Evolutionary conservation across 1,139 yeast genomes (phyloP).

Genomic region (Pichia sp.): DNA sequence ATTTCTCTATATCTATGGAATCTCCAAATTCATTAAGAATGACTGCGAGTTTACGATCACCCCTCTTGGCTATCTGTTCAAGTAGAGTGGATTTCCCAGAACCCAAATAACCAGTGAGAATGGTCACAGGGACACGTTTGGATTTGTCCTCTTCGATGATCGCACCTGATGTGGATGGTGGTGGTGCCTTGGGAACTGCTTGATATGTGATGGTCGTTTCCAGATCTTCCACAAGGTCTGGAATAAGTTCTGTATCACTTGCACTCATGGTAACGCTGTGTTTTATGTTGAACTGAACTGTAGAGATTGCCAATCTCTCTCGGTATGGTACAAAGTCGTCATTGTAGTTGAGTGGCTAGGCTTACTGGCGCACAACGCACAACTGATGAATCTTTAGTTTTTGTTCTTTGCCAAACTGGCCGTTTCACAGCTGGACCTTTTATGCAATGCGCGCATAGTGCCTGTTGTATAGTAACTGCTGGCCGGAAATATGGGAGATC

Average conservation of each 20-base stretch:
- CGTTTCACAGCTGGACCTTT: too few species aligned
- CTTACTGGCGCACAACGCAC: too few species aligned
- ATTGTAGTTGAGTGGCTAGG: too few species aligned
- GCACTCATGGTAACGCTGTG: too few species aligned
- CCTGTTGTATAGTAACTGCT: too few species aligned
- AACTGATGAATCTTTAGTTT: too few species aligned
- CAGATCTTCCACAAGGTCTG: conserved; percentile 42
- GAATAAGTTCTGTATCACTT: conserved; percentile 38
- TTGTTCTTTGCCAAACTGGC: too few species aligned
- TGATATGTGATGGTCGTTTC: conserved; percentile 25
- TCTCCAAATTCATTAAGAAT: conserved; percentile 89
- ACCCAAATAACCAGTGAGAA: conserved; percentile 91
- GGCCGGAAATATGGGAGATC: too few species aligned
- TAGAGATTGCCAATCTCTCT: too few species aligned
- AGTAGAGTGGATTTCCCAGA: conserved; percentile 89
- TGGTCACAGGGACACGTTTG: conserved; percentile 77
- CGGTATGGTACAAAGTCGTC: too few species aligned
- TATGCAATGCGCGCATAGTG: too few species aligned
- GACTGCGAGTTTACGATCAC: conserved; percentile 73
- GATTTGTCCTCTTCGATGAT: conserved; percentile 20
- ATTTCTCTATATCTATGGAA: conserved; percentile 81
- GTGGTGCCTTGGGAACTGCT: conserved; percentile 10
- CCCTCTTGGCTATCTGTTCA: conserved; percentile 61
- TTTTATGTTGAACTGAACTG: too few species aligned
- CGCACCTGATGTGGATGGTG: conserved; percentile 8